Percentiles rank a stretch among this genome's conserved stretches.
phyloP scores from a whole-genome alignment of 2,329 filamentous ascomycete species.

The Magnaporthales sp. region DNA sequence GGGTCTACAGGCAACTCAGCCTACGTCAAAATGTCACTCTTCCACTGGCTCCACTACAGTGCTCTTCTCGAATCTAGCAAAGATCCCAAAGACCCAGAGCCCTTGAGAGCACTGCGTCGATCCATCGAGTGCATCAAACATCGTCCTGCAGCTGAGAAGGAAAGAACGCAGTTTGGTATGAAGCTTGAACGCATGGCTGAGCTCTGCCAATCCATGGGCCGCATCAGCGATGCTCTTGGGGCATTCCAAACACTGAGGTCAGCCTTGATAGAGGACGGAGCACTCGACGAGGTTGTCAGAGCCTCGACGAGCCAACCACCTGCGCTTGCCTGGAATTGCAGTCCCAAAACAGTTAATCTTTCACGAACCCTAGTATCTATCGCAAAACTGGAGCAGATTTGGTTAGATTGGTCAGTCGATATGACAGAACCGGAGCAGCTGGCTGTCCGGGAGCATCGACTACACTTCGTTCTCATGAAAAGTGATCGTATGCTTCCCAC shows the following conservation, averaged over 20 bases:
- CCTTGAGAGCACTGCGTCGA: slow-evolving; percentile 49
- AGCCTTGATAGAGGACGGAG: slow-evolving; percentile 49
- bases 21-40: slow-evolving; percentile 59
- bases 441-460: slow-evolving; percentile 51
- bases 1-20: slow-evolving; percentile 27
- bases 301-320: slow-evolving; percentile 41
- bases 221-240: slow-evolving; percentile 47
- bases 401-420: slow-evolving; percentile 46
- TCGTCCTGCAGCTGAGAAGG: slow-evolving; percentile 43
- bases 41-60: slow-evolving; percentile 59
- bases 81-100: slow-evolving; percentile 29
- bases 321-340: slow-evolving; percentile 41
- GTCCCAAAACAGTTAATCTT: slow-evolving; percentile 40
- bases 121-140: slow-evolving; percentile 55
- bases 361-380: slow-evolving; percentile 52
- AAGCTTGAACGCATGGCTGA: slow-evolving; percentile 63
- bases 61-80: slow-evolving; percentile 36
- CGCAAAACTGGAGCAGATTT: slow-evolving; percentile 48
- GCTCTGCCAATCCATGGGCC: slow-evolving; percentile 42
- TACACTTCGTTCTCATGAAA: slow-evolving; percentile 38
- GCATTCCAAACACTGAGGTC: slow-evolving; percentile 53
- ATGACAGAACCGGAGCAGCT: slow-evolving; percentile 42
- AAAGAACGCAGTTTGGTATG: slow-evolving; percentile 48
- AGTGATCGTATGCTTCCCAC: slow-evolving; percentile 24
- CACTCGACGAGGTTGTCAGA: slow-evolving; percentile 43